Conservation (phyloP, 306 rosid genomes). For the Hippophae rhamnoides region DNA sequence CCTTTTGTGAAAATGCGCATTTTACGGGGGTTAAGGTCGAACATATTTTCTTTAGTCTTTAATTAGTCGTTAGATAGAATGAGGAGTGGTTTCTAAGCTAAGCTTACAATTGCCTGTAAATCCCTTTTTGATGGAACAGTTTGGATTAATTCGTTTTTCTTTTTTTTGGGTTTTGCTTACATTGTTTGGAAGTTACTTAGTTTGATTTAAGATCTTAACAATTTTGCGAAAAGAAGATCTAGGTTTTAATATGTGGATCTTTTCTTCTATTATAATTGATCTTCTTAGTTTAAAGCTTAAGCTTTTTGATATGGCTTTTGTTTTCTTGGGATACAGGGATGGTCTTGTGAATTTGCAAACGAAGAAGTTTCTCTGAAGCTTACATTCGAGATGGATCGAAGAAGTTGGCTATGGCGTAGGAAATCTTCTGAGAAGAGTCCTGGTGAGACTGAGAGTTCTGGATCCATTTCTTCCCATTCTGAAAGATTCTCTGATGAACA, state of each 20-base stretch:
- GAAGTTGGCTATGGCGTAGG: slow-evolving; percentile 79
- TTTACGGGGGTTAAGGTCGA: no score
- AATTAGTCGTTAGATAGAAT: slow-evolving; percentile 29
- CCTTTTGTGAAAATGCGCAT: slow-evolving; percentile 12
- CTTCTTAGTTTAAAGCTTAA: slow-evolving; percentile 9
- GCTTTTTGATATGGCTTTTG: slow-evolving; percentile 1
- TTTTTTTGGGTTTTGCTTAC: slow-evolving; percentile 13
- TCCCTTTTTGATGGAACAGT: slow-evolving; percentile 13
- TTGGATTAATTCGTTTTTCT: not conserved
- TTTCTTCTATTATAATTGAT: no score
- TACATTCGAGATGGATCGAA: slow-evolving; percentile 45
- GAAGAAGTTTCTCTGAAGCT: slow-evolving; percentile 21
- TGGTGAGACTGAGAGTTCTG: slow-evolving; percentile 72
- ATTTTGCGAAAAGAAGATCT: not conserved
- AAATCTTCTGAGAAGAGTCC: slow-evolving; percentile 72
- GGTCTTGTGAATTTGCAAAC: slow-evolving; percentile 22
- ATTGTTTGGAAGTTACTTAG: slow-evolving; percentile 10
- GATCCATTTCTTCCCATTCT: slow-evolving; percentile 67
- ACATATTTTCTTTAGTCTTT: slow-evolving; percentile 8
- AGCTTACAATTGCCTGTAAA: slow-evolving; percentile 16
- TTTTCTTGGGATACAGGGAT: slow-evolving; percentile 2
- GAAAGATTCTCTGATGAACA: slow-evolving; percentile 75
- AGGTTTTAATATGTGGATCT: not conserved
- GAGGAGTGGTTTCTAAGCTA: slow-evolving; percentile 58
- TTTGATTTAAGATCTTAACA: slow-evolving; percentile 13